Base-by-base conservation (phyloP, 83 land plant genomes). In the Picea mariana region DNA sequence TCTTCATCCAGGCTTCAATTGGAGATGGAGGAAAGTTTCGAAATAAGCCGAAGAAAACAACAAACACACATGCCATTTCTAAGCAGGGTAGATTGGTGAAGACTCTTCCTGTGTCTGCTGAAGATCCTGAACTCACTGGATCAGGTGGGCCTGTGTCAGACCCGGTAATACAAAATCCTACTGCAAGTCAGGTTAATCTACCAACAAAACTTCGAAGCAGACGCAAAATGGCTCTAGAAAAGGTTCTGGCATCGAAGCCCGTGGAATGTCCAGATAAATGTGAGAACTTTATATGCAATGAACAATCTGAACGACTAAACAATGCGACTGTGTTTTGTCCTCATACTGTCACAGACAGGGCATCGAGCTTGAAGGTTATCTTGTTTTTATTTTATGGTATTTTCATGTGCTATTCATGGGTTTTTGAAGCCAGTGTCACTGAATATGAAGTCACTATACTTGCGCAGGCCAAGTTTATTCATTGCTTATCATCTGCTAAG, bases 381-480 rank as follows among this genome's bases (percentile, higher is more conserved):
- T 34, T 17, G 44, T 26, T 38, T 24, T 6, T 31, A 17, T 23
- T 69, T 40, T 79, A 21, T 31, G 21, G 85, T 84, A 20, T 81
- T 66, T 81, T 55, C 40, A 26, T 58, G 17, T 17, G 63, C 21
- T 84, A 8, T 44, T 52, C n/a, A 60, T 59, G 26, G 23, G 20
- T 64, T 49, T 71, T 75, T 52, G 26, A 73, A 47, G 58, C 27
- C 64, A 78, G 40, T 67, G 49, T 83, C n/a, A 62, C 49, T 44
- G 17, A 79, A 21, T 62, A 66, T 67, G 23, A 67, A 44, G 44
- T 77, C 55, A 67, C 62, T 68, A 26, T 80, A 17, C 24, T 44
- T 71, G 18, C 88, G 81, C 92, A 97, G 98, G 88, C 89, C 26
- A 87, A 83, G 49, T 81, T 97, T 34, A 85, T 87, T 83, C 88